phyloP scores from a whole-genome alignment of 176 grass and related monocot species.

The Lolium perenne region DNA sequence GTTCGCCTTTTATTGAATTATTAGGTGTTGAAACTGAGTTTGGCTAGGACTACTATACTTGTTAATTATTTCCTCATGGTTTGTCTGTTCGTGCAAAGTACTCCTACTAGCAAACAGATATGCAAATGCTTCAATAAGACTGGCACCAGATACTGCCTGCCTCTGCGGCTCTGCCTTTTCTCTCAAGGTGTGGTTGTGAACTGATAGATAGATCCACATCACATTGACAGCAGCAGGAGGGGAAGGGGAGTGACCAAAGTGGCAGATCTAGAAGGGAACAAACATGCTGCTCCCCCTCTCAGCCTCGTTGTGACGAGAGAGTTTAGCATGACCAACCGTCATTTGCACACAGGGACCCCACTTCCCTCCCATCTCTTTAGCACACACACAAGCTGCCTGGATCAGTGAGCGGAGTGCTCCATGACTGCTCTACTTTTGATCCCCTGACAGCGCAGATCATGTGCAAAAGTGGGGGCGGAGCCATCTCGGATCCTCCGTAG shows the following conservation, averaged over 20 bases:
- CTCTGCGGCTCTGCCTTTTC: not conserved
- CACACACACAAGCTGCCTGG: not conserved
- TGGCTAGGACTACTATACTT: not conserved
- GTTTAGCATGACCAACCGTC: not conserved
- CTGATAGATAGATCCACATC: slow-evolving; percentile 34
- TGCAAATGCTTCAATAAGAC: slow-evolving; percentile 8
- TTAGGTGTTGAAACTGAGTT: not conserved
- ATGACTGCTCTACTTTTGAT: slow-evolving; percentile 32
- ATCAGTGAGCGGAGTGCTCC: not conserved
- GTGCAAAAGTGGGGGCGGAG: not conserved
- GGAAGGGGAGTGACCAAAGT: slow-evolving; percentile 12
- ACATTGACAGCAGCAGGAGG: not conserved
- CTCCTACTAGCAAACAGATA: not conserved
- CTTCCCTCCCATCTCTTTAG: not conserved
- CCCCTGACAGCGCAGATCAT: not conserved
- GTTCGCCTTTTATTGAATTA: not conserved
- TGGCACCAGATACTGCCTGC: slow-evolving; percentile 23
- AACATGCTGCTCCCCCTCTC: not conserved
- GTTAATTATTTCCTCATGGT: not conserved
- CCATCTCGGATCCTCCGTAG: too few species aligned
- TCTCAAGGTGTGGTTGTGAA: slow-evolving; percentile 2
- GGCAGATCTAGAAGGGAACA: slow-evolving; percentile 46
- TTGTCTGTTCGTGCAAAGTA: not conserved
- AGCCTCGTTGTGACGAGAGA: not conserved
- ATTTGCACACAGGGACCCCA: slow-evolving; percentile 15